These are phyloP conservation scores for Papiliotrema laurentii DNA, from an alignment of 1,284 basidiomycete genomes.

Conservation along the genomic window DNA sequence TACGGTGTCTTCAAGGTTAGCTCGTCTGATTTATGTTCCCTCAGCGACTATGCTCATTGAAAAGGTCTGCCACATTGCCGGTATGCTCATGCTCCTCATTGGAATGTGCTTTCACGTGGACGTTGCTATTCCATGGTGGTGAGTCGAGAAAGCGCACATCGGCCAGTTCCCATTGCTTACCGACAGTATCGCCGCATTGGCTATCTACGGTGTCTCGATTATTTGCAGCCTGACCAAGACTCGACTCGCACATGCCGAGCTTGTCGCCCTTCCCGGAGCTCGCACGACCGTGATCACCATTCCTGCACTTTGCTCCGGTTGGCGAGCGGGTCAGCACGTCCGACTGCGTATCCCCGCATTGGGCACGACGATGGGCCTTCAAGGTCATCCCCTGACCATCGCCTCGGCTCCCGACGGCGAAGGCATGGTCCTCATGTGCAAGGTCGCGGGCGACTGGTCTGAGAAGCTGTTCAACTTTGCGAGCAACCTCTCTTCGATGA, in stretches of 20 bases:
- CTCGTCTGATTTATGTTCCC: not conserved
- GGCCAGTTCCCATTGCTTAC: not conserved
- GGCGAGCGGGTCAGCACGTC: constrained; percentile 50
- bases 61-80: constrained; percentile 54
- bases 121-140: constrained; percentile 60
- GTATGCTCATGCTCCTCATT: constrained; percentile 70
- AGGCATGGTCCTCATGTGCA: constrained; percentile 41
- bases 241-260: constrained; percentile 31
- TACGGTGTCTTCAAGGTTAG: constrained; percentile 39
- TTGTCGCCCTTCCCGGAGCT: constrained; percentile 33
- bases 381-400: constrained; percentile 49
- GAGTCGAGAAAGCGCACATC: no score
- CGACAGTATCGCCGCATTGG: constrained; percentile 55
- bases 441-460: constrained; percentile 45
- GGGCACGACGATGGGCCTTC: constrained; percentile 22
- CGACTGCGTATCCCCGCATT: constrained; percentile 41
- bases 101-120: constrained; percentile 80
- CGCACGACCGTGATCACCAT: constrained; percentile 42
- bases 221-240: constrained; percentile 36
- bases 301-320: constrained; percentile 40
- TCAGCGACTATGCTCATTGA: not conserved
- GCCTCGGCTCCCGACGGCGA: constrained; percentile 43
- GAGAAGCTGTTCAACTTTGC: constrained; percentile 30
- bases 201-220: constrained; percentile 45
- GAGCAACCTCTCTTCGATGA: not conserved